phyloP scores from a whole-genome alignment of 805 yeast genomes.

The Candida corydali region DNA sequence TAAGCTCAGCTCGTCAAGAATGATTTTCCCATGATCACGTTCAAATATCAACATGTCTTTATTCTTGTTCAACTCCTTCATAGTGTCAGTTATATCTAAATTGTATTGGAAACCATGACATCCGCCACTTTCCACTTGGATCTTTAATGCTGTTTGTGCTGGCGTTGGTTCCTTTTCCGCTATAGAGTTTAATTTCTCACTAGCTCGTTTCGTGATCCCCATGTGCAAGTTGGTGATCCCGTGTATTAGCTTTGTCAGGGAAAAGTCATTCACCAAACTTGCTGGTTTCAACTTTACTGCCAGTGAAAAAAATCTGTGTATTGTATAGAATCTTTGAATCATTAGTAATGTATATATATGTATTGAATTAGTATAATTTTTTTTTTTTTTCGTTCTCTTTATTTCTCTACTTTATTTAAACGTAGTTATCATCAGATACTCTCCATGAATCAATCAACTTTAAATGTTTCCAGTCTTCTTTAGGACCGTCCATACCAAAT shows the following conservation, averaged over 20 bases:
- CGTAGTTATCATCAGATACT: conserved; percentile 35
- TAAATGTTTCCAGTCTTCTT: conserved; percentile 35
- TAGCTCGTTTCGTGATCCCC: conserved; percentile 47
- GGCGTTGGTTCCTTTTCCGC: conserved; percentile 52
- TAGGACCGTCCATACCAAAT: conserved; percentile 44
- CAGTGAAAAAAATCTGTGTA: no score
- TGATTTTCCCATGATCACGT: conserved; percentile 51
- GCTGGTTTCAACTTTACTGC: conserved; percentile 14
- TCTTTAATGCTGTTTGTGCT: conserved; percentile 54
- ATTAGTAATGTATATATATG: neutral
- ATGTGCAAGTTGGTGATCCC: conserved; percentile 36
- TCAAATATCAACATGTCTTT: conserved; percentile 49
- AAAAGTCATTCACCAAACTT: conserved; percentile 23
- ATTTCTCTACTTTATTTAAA: conserved; percentile 11
- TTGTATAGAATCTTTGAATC: neutral
- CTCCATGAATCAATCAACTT: conserved; percentile 40
- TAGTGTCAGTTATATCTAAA: conserved; percentile 52
- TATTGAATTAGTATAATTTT: neutral
- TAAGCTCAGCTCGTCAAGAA: conserved; percentile 77
- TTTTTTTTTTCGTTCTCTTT: neutral
- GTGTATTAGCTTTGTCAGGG: conserved; percentile 27
- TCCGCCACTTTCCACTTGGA: conserved; percentile 91
- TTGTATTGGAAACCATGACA: conserved; percentile 97
- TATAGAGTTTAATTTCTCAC: conserved; percentile 49
- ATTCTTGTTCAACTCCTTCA: conserved; percentile 29